Evolutionary conservation across 2,329 filamentous ascomycete species (phyloP), one percentile per base, ranked within the genome.

Genomic region (Chrysosporium queenslandicum): DNA sequence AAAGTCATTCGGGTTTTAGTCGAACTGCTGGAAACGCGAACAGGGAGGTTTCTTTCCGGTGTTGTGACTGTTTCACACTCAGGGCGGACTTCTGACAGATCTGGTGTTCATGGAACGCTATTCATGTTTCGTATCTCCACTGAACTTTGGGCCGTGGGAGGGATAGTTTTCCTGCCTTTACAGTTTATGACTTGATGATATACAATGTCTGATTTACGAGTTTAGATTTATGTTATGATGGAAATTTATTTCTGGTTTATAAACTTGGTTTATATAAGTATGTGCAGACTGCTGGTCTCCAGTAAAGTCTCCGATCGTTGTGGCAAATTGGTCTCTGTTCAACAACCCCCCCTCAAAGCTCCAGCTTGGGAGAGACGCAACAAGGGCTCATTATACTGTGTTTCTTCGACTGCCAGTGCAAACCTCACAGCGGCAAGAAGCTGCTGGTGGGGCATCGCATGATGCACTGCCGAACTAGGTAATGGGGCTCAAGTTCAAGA

Each of bases 361-460:
- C 9, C 3, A 29, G 27, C 27, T 29, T 29, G 9, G 27, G 27
- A 29, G n/a, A n/a, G n/a, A n/a, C n/a, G n/a, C n/a, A n/a, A n/a
- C n/a, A n/a, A n/a, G n/a, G n/a, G n/a, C n/a, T n/a, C n/a, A n/a
- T n/a, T n/a, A n/a, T n/a, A n/a, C n/a, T n/a, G n/a, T n/a, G n/a
- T n/a, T n/a, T n/a, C n/a, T n/a, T n/a, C n/a, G n/a, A n/a, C n/a
- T n/a, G n/a, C n/a, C n/a, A n/a, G n/a, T n/a, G n/a, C n/a, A n/a
- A n/a, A n/a, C n/a, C n/a, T n/a, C n/a, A 9, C 27, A 5, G 27
- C 27, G 27, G 27, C 27, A 29, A 29, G 27, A 29, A 29, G 27
- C 27, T n/a, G n/a, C n/a, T n/a, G n/a, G n/a, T n/a, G n/a, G n/a
- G 18, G 7, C 9, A 46, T 47, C 45, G 37, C 45, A 47, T 47